Evolutionary conservation across 1,284 basidiomycete genomes (phyloP), one percentile per base, ranked within the genome.

Genomic region (Psilocybe mexicana): DNA sequence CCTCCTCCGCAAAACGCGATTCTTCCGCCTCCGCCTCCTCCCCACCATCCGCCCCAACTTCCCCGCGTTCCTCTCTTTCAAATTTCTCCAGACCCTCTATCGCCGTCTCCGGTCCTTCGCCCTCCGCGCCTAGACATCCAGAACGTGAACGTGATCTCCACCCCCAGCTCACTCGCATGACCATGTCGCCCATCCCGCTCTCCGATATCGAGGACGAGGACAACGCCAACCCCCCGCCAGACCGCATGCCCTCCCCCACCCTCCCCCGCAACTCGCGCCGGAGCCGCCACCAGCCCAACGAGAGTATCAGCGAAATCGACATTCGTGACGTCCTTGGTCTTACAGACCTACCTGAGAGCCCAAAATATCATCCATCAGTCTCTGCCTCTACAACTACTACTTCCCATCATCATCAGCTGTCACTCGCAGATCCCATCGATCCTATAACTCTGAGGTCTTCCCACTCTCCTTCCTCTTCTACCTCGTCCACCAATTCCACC

Each of bases 291-390:
- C 59, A 55, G 14, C 61, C 64, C 25, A 71, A 75, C 60, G 74
- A 76, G 25, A 78, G 76, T 28, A 76, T 82, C 25, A 72, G 70
- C 3, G 63, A 65, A 4, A 74, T 76, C 51, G 74, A 77, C 61
- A 76, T 83, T 59, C 71, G 69, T 28, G 78, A 80, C 60, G 68
- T 81, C 14, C 71, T 79, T 26, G 68, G 70, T 43, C 44, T 56
- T 14, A 60, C 58, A 4, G 30, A 33, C 6, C 61, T 18, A 3
- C 25, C 43, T 5, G 23, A 25, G 11, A 26, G 43, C 43, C 25
- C 43, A 18, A 24, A 48, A 33, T 28, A 48, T 25, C 44, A 24
- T 23, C 43, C 43, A 28, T n/a, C 43, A 11, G 24, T 44, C 12
- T 18, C 24, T 11, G 14, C 44, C 18, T 18, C 18, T 18, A 18